Evolutionary conservation across 805 yeast species (phyloP).

Genomic region (Komagataella pastoris): DNA sequence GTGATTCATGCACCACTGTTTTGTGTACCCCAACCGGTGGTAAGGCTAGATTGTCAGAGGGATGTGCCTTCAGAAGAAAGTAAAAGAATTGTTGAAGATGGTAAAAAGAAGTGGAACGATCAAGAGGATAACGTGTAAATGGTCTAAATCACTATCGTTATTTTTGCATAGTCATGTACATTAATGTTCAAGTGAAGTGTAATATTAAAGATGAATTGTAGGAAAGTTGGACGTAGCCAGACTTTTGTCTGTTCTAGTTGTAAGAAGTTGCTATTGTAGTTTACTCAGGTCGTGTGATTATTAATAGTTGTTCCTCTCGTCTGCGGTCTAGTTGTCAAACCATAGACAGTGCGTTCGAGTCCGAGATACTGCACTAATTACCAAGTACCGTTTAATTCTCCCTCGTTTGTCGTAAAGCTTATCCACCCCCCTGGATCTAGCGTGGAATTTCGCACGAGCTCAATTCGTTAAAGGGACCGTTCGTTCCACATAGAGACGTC

Average conservation of each 20-base stretch:
- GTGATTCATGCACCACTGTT: constrained; percentile 97
- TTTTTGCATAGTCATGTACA: neutral
- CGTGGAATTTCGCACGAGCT: neutral
- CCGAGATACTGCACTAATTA: neutral
- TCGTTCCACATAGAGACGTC: neutral
- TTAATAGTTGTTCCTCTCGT: neutral
- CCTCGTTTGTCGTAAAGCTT: neutral
- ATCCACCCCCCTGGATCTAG: neutral
- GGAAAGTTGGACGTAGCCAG: neutral
- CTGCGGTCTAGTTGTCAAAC: neutral
- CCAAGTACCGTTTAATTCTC: no score
- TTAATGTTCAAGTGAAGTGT: neutral
- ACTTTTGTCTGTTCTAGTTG: neutral
- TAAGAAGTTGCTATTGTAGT: neutral
- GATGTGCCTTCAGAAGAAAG: constrained; percentile 99
- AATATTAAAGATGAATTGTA: neutral
- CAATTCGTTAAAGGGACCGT: neutral
- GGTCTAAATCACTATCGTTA: neutral
- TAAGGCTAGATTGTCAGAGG: constrained; percentile 98
- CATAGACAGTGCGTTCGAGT: neutral
- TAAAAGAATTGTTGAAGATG: constrained; percentile 24
- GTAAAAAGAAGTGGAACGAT: neutral
- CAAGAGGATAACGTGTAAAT: neutral
- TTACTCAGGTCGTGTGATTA: neutral
- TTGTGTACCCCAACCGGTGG: constrained; percentile 99